Evolutionary conservation across 176 grass and related monocot genomes (phyloP).

Genomic region (Pharus latifolius): DNA sequence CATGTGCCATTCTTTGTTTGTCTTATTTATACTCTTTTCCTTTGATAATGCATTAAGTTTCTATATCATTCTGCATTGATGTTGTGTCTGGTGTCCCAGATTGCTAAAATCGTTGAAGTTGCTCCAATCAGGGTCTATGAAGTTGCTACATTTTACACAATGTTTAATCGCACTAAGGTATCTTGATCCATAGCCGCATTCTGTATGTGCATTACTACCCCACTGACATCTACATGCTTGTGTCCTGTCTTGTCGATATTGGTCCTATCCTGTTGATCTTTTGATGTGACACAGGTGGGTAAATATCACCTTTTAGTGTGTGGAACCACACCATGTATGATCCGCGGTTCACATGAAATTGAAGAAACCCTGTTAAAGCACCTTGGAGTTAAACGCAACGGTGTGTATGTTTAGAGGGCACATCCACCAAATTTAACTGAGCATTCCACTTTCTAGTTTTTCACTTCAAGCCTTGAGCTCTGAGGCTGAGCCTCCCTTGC

Average conservation of each 20-base stretch:
- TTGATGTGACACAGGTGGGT: constrained; percentile 51
- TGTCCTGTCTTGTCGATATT: background rate
- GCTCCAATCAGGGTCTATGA: constrained; percentile 93
- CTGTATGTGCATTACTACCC: background rate
- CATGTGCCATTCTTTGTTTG: background rate
- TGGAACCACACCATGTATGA: constrained; percentile 99
- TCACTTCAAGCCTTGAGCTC: background rate
- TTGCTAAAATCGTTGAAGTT: constrained; percentile 84
- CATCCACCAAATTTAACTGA: background rate
- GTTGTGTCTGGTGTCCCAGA: constrained; percentile 29
- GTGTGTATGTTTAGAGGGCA: constrained; percentile 22
- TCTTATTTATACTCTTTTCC: background rate
- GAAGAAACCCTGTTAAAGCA: constrained; percentile 85
- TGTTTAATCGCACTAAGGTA: constrained; percentile 94
- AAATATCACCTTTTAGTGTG: constrained; percentile 97
- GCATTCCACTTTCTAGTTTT: background rate
- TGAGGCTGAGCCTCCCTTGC: background rate
- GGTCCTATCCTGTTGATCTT: background rate
- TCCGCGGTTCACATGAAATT: constrained; percentile 82
- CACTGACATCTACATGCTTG: background rate
- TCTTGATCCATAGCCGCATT: constrained; percentile 3
- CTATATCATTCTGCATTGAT: background rate
- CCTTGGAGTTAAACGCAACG: constrained; percentile 94
- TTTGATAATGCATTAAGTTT: background rate
- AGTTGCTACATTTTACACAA: constrained; percentile 99